Evolutionary conservation across 2,329 filamentous ascomycete genomes (phyloP).

Genomic region (Chaetothyriales sp.): DNA sequence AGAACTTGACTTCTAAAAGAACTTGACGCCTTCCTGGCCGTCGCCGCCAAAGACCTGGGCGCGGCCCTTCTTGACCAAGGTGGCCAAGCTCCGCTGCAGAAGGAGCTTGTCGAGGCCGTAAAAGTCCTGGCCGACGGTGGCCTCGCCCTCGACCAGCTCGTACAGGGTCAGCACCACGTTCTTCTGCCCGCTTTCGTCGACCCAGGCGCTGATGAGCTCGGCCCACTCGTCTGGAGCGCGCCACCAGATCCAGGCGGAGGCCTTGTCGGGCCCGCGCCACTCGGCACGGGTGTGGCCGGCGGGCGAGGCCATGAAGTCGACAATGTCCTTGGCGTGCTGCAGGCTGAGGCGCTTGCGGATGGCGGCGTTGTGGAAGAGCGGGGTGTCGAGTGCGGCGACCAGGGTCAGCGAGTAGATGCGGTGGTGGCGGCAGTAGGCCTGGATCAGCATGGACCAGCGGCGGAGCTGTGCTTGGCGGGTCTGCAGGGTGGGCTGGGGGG

Average conservation of each 20-base stretch:
- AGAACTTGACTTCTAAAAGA: too few species aligned
- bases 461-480: slow-evolving; percentile 42
- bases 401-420: slow-evolving; percentile 63
- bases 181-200: slow-evolving; percentile 78
- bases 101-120: slow-evolving; percentile 77
- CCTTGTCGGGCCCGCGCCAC: slow-evolving; percentile 38
- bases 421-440: slow-evolving; percentile 67
- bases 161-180: slow-evolving; percentile 83
- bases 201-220: slow-evolving; percentile 59
- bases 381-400: slow-evolving; percentile 44
- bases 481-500: slow-evolving; percentile 32
- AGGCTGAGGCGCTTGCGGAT: slow-evolving; percentile 35
- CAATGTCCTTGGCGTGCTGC: slow-evolving; percentile 38
- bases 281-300: slow-evolving; percentile 42
- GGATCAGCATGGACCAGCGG: slow-evolving; percentile 79
- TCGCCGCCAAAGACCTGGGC: slow-evolving; percentile 87
- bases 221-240: slow-evolving; percentile 84
- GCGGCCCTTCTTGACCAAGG: slow-evolving; percentile 79
- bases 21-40: slow-evolving; percentile 85
- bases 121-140: slow-evolving; percentile 54
- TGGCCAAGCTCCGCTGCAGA: slow-evolving; percentile 61
- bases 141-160: slow-evolving; percentile 80
- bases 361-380: slow-evolving; percentile 40
- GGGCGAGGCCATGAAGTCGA: slow-evolving; percentile 42
- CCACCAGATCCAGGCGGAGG: slow-evolving; percentile 41